Conservation (phyloP, 441 rosid species). For the Adansonia madagascariensis region DNA sequence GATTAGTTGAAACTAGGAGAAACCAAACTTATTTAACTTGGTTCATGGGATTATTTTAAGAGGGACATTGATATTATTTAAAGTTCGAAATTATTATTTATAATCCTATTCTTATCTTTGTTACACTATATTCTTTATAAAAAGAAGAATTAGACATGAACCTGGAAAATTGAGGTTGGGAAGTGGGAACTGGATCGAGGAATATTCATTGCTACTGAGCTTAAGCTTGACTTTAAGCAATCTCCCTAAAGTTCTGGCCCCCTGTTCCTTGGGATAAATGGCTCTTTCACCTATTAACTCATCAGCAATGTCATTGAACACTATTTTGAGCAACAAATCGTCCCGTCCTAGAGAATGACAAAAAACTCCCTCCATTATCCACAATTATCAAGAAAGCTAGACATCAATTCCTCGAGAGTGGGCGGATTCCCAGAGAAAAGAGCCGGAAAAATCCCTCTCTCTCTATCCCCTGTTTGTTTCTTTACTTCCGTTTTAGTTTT, state of each 20-base stretch:
- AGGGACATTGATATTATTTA: too few relatives aligned
- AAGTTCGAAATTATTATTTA: too few relatives aligned
- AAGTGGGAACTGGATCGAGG: conserved; percentile 20
- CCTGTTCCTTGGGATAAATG: neutral
- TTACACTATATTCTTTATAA: too few relatives aligned
- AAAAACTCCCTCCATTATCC: conserved; percentile 1
- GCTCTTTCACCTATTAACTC: neutral
- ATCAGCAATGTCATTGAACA: neutral
- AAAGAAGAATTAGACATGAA: neutral
- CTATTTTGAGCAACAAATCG: neutral
- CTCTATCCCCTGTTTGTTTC: neutral
- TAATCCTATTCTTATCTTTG: too few relatives aligned
- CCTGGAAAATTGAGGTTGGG: neutral
- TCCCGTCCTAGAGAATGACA: neutral
- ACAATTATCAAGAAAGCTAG: conserved; percentile 1
- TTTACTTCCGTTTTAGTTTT: conserved; percentile 1
- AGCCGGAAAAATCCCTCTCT: neutral
- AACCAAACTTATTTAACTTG: too few relatives aligned
- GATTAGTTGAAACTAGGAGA: neutral
- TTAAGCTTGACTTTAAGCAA: neutral
- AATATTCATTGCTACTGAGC: conserved; percentile 5
- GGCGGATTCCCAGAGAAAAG: conserved; percentile 14
- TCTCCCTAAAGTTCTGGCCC: neutral
- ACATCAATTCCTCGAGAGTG: conserved; percentile 12
- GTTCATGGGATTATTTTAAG: too few relatives aligned